Conservation (phyloP, 148 eudicot genomes). For the Dysphania ambrosioides region DNA sequence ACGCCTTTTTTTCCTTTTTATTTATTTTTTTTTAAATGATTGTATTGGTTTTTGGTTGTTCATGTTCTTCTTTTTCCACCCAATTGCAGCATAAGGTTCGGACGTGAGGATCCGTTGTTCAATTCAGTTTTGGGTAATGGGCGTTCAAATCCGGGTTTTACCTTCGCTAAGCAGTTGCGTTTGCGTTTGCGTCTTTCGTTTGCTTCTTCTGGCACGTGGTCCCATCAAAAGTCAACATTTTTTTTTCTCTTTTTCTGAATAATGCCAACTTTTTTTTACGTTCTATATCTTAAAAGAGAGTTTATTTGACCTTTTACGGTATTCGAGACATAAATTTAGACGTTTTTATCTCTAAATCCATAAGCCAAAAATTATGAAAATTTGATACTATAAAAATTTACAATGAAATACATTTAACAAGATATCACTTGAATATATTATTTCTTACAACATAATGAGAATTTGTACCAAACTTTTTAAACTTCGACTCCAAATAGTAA, state of each 20-base stretch:
- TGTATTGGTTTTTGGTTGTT: neutral
- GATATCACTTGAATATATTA: too few relatives aligned
- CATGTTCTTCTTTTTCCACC: slow-evolving; percentile 9
- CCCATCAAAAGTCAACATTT: neutral
- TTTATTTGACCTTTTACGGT: too few relatives aligned
- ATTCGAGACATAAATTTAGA: too few relatives aligned
- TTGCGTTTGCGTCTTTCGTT: slow-evolving; percentile 15
- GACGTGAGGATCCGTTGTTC: slow-evolving; percentile 25
- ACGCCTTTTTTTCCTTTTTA: neutral
- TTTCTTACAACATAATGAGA: too few relatives aligned
- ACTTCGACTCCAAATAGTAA: too few relatives aligned
- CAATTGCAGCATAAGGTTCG: slow-evolving; percentile 29
- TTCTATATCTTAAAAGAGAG: too few relatives aligned
- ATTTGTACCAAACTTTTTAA: too few relatives aligned
- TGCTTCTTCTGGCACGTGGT: neutral
- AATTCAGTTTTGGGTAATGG: slow-evolving; percentile 19
- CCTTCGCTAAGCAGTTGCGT: neutral
- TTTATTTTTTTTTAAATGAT: neutral
- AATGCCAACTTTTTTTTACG: neutral
- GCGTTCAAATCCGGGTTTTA: slow-evolving; percentile 29
- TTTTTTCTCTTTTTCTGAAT: neutral
- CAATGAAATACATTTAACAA: too few relatives aligned
- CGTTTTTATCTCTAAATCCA: too few relatives aligned
- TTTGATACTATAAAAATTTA: too few relatives aligned
- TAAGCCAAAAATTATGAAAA: too few relatives aligned